Evolutionary conservation across 495 filamentous ascomycete species (phyloP), one percentile per base, ranked within the genome.

Genomic region (Arthonia radiata): DNA sequence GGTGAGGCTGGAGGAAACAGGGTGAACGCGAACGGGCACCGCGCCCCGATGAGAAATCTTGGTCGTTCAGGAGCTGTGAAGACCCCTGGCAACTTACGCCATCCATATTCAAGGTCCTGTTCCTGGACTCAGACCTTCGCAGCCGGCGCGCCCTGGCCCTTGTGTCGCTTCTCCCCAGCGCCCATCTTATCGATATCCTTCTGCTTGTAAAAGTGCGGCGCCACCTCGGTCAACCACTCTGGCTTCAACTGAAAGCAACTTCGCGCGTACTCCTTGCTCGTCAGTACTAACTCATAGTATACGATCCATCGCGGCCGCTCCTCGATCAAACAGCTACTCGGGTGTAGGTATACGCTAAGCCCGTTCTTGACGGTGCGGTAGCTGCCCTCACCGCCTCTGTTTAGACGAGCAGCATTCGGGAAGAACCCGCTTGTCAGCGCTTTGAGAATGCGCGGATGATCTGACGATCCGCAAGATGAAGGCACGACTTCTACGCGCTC

Each of bases 311-410:
- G 81, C 12, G 82, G 83, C 37, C 80, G 75, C 3, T 15, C 14
- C 37, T 78, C 71, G 50, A 77, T 72, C 31, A 93, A 50, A 27
- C 76, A 76, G 31, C 64, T 73, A 29, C 68, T 76, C 2, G 86
- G 86, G 43, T 97, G 86, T 17, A 94, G 54, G 38, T 80, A 82
- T 4, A 93, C 86, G 14, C 74, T 78, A 49, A 75, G 67, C 22
- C 71, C 75, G 27, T 75, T 90, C 65, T 92, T 93, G 13, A 94
- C 68, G 3, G 83, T 93, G n/a, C 82, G 61, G 48, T 94, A 97
- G 25, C 66, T 73, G n/a, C n/a, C n/a, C 34, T 92, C 78, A 7
- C 86, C 89, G 4, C 68, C 74, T 17, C 73, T 59, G 46, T 89
- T 74, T 25, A 97, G 43, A 6, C 80, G 53, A 2, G 89, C 86